A percentile compares a stretch with the other conserved stretches of the same genome.
phyloP scores from a whole-genome alignment of 78 protist genomes.

The Paulinella micropora region DNA sequence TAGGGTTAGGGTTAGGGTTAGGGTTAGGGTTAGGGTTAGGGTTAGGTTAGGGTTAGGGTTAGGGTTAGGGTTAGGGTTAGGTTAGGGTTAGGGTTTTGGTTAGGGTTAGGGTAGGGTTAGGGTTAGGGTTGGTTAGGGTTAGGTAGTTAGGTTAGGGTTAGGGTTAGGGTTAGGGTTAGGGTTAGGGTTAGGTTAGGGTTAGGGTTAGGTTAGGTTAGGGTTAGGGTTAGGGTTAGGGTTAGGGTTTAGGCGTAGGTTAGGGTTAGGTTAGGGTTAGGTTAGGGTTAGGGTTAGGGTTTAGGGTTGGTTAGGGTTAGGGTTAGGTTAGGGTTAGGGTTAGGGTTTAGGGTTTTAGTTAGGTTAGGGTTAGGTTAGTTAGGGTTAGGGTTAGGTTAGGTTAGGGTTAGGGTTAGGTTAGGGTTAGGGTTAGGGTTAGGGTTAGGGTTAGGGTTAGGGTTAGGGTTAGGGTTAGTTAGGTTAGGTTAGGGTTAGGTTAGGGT shows the following conservation, averaged over 20 bases:
- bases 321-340: background rate
- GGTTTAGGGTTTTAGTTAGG: too few relatives aligned
- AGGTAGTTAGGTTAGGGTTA: background rate
- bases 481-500: too few relatives aligned
- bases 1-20: background rate
- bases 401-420: background rate
- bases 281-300: background rate
- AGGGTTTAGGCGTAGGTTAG: background rate
- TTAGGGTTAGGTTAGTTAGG: background rate
- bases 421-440: constrained; percentile 4
- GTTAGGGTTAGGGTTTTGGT: background rate
- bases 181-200: background rate
- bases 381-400: background rate
- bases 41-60: background rate
- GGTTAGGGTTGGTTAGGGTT: background rate
- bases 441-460: background rate
- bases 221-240: background rate
- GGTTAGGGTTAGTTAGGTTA: background rate
- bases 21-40: background rate
- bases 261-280: background rate
- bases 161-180: background rate
- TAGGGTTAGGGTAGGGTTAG: background rate
- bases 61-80: too few relatives aligned
- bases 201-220: background rate
- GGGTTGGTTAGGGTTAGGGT: background rate